Evolutionary conservation across 2,329 filamentous ascomycete genomes (phyloP).

Genomic region (Botryotinia convoluta): DNA sequence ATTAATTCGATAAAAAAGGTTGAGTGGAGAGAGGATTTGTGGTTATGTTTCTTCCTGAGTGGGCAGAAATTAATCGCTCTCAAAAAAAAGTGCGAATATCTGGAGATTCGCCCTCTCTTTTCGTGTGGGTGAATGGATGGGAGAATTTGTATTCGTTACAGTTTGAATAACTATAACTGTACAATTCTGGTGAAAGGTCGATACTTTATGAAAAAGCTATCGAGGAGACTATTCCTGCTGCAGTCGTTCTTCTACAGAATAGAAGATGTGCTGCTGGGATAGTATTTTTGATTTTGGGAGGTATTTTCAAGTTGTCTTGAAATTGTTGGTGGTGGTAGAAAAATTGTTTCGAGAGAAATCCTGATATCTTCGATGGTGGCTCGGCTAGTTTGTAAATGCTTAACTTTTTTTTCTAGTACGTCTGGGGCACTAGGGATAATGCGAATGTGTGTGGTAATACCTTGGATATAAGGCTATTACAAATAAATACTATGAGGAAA

Average conservation of each 20-base stretch:
- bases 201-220: constrained; percentile 12
- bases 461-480: neutral
- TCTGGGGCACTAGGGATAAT: neutral
- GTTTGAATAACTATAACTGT: constrained; percentile 17
- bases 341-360: constrained; percentile 3
- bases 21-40: constrained; percentile 20
- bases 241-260: constrained; percentile 36
- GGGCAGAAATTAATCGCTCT: constrained; percentile 39
- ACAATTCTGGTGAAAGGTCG: constrained; percentile 11
- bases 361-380: constrained; percentile 15
- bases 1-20: constrained; percentile 21
- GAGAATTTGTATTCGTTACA: constrained; percentile 13
- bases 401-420: neutral
- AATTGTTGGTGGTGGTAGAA: constrained; percentile 19
- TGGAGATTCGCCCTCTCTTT: constrained; percentile 25
- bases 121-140: constrained; percentile 26
- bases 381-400: constrained; percentile 8
- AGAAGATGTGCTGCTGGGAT: constrained; percentile 32
- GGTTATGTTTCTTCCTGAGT: constrained; percentile 25
- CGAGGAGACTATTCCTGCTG: constrained; percentile 32
- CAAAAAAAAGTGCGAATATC: constrained; percentile 27
- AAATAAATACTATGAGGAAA: neutral
- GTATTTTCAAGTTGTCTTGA: constrained; percentile 19
- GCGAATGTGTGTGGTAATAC: neutral
- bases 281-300: neutral